A percentile compares a stretch with the other conserved stretches of the same genome.
These are phyloP conservation scores for Blakeslea trispora DNA, from an alignment of 371 early-diverging fungal genomes.

Conservation along the genomic window DNA sequence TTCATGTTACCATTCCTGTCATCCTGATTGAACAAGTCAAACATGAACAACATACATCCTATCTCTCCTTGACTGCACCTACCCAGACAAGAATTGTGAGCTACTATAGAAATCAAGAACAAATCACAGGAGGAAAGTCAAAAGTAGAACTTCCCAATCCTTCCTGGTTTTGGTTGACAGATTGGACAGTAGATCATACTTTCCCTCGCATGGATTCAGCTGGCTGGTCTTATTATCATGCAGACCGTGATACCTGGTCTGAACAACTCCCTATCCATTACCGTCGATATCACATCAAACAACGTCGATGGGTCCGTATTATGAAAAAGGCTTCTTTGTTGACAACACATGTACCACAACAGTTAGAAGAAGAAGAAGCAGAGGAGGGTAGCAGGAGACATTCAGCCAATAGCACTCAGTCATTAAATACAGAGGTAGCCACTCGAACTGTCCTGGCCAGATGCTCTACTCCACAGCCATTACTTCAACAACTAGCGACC, in stretches of 20 bases:
- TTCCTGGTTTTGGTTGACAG: slow-evolving; percentile 76
- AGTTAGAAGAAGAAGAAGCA: background rate
- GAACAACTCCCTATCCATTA: slow-evolving; percentile 20
- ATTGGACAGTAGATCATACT: slow-evolving; percentile 64
- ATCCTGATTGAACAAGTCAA: slow-evolving; percentile 41
- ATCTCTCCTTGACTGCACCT: background rate
- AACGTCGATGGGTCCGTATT: slow-evolving; percentile 69
- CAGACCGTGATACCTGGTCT: slow-evolving; percentile 44
- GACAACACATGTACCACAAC: background rate
- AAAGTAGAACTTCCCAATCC: slow-evolving; percentile 23
- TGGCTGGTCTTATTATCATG: slow-evolving; percentile 61
- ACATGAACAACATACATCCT: background rate
- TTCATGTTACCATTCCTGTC: slow-evolving; percentile 57
- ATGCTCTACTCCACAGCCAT: slow-evolving; percentile 21
- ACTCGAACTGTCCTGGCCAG: slow-evolving; percentile 13
- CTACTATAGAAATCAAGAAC: background rate
- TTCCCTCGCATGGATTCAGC: slow-evolving; percentile 49
- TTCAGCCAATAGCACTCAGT: slow-evolving; percentile 1
- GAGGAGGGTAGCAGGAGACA: slow-evolving; percentile 12
- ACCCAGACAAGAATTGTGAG: background rate
- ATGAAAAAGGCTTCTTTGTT: slow-evolving; percentile 48
- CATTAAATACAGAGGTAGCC: slow-evolving; percentile 19
- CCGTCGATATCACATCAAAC: slow-evolving; percentile 52
- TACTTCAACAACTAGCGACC: slow-evolving; percentile 13
- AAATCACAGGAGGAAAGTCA: slow-evolving; percentile 14